Percentiles rank a stretch among this genome's conserved stretches.
Conservation (phyloP, 768 basidiomycete species). For the Hygrocybe punicea region DNA sequence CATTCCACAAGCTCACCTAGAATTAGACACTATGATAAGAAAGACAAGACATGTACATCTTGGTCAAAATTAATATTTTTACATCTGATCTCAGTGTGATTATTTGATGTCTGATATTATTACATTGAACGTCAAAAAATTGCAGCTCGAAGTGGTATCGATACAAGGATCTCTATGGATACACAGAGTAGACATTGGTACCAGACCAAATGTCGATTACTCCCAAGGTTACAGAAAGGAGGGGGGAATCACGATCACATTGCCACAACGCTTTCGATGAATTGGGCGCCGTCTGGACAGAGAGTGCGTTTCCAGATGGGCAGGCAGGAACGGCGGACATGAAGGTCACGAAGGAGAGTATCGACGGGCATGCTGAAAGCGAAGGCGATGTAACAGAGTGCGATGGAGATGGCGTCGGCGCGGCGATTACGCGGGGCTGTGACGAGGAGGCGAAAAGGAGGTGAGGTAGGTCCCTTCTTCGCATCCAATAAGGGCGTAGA, state of each 20-base stretch:
- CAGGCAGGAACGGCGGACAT: not conserved
- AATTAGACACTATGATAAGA: too few relatives aligned
- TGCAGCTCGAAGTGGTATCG: too few relatives aligned
- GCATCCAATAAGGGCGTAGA: not conserved
- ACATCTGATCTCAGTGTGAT: too few relatives aligned
- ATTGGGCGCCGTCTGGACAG: not conserved
- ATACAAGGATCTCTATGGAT: too few relatives aligned
- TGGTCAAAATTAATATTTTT: too few relatives aligned
- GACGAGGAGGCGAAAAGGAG: not conserved
- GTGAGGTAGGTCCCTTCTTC: not conserved
- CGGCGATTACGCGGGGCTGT: conserved; percentile 1
- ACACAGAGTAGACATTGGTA: too few relatives aligned
- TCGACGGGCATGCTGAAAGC: not conserved
- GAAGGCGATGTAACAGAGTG: not conserved
- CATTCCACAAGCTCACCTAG: too few relatives aligned
- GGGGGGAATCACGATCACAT: not conserved
- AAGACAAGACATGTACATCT: too few relatives aligned
- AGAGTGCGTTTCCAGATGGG: not conserved
- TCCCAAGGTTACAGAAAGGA: not conserved
- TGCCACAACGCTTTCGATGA: not conserved
- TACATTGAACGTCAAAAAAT: too few relatives aligned
- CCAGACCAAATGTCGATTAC: too few relatives aligned
- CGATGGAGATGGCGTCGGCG: not conserved
- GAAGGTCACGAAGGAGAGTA: not conserved
- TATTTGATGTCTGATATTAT: too few relatives aligned